Conservation (phyloP, 2,329 filamentous ascomycete species). For the Teratosphaeria destructans region DNA sequence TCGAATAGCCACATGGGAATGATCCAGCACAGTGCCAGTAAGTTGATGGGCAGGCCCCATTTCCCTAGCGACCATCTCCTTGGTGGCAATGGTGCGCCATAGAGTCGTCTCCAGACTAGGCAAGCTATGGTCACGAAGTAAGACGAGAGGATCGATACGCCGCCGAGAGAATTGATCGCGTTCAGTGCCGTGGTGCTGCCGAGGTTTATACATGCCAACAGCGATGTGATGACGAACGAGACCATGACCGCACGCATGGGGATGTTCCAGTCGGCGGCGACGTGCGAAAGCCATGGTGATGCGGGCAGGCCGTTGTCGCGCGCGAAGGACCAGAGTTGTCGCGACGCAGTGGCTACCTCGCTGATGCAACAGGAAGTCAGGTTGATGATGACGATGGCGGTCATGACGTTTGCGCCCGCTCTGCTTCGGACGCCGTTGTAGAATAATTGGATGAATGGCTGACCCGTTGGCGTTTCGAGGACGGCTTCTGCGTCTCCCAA, state of each 20-base stretch:
- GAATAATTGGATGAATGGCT: constrained; percentile 21
- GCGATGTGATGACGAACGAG: constrained; percentile 11
- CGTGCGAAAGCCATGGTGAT: constrained; percentile 2
- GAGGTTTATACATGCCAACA: constrained; percentile 28
- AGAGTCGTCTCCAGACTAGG: constrained; percentile 27
- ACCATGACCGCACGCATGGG: constrained; percentile 17
- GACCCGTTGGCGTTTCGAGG: neutral
- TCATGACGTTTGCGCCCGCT: constrained; percentile 23
- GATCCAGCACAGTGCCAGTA: no score
- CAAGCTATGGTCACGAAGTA: constrained; percentile 29
- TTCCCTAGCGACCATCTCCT: constrained; percentile 30
- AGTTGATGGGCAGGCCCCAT: constrained; percentile 30
- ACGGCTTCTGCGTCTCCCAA: constrained; percentile 11
- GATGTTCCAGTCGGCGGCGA: constrained; percentile 11
- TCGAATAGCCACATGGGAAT: constrained; percentile 33
- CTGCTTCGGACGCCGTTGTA: constrained; percentile 24
- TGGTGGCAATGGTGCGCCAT: constrained; percentile 23
- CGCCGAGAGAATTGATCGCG: constrained; percentile 31
- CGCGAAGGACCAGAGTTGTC: constrained; percentile 23
- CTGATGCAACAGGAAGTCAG: constrained; percentile 24
- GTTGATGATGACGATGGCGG: constrained; percentile 23
- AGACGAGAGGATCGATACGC: constrained; percentile 29
- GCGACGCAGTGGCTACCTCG: constrained; percentile 28
- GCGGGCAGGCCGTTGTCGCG: constrained; percentile 5
- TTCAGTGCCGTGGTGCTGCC: constrained; percentile 31